Conservation (phyloP, 2,329 filamentous ascomycete genomes). For the Coniella lustricola region DNA sequence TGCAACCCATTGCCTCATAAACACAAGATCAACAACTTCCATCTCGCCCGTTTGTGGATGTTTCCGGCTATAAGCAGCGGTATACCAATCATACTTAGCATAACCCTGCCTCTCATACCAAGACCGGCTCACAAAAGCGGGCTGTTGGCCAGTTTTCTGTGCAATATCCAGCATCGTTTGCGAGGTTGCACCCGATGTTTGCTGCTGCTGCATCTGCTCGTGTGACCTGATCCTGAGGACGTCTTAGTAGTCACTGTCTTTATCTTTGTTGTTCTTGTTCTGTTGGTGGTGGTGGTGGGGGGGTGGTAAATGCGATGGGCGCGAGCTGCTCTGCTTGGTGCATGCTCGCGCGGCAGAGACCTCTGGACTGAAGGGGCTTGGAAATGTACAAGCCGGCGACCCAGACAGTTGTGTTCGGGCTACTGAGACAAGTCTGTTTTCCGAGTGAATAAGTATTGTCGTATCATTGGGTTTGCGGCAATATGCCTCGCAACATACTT, state of each 20-base stretch:
- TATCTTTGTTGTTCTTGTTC: too few species aligned
- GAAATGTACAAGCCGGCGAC: constrained; percentile 36
- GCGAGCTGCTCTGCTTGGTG: constrained; percentile 3
- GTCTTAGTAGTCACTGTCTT: too few species aligned
- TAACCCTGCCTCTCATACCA: constrained; percentile 17
- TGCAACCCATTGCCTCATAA: constrained; percentile 6
- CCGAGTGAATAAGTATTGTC: too few species aligned
- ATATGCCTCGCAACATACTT: constrained; percentile 26
- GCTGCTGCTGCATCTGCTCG: constrained; percentile 12
- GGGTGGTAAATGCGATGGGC: too few species aligned
- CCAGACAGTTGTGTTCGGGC: too few species aligned
- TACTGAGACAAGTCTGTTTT: too few species aligned
- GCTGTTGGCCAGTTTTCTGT: constrained; percentile 2
- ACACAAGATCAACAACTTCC: constrained; percentile 12
- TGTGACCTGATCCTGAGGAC: constrained; percentile 11
- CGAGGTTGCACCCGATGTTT: constrained; percentile 6
- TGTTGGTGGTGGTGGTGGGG: too few species aligned
- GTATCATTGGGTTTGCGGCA: constrained; percentile 22
- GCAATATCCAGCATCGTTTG: constrained; percentile 4
- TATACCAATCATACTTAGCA: constrained; percentile 1
- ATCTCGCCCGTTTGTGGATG: constrained; percentile 12
- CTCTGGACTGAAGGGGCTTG: constrained; percentile 14
- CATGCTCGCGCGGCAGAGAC: constrained; percentile 14
- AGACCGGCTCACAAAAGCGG: constrained; percentile 4
- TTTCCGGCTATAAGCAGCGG: constrained; percentile 8